Evolutionary conservation across 2,329 filamentous ascomycete genomes (phyloP).

Genomic region (Aspergillus ochraceoroseus): DNA sequence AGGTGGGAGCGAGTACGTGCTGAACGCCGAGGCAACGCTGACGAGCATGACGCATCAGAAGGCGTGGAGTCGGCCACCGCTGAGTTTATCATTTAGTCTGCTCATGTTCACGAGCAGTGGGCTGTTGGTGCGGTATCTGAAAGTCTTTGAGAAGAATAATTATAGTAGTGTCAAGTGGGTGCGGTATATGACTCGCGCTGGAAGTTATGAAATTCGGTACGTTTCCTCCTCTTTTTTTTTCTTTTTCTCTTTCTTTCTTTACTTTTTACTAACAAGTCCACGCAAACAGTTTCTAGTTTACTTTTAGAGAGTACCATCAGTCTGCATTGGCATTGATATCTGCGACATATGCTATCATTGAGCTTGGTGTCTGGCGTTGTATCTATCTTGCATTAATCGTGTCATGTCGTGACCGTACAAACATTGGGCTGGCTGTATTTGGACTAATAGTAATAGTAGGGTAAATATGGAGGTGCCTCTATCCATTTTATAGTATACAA

Average conservation of each 20-base stretch:
- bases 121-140: constrained; percentile 85
- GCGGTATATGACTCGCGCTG: constrained; percentile 95
- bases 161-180: constrained; percentile 99
- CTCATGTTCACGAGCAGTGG: constrained; percentile 98
- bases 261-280: constrained; percentile 9
- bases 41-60: constrained; percentile 98
- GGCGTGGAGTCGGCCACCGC: constrained; percentile 87
- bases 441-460: no score
- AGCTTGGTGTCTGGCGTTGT: constrained; percentile 30
- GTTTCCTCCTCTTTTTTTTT: constrained; percentile 10
- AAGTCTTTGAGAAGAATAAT: constrained; percentile 99
- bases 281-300: constrained; percentile 19
- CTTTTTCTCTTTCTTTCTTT: constrained; percentile 2
- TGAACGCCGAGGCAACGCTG: constrained; percentile 87
- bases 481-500: no score
- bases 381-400: neutral
- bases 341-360: constrained; percentile 11
- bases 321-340: constrained; percentile 3
- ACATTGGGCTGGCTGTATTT: no score
- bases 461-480: no score
- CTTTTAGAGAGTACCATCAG: constrained; percentile 12
- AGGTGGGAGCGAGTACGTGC: constrained; percentile 92
- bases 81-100: constrained; percentile 86
- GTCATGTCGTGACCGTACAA: no score
- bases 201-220: constrained; percentile 93